Percentiles rank a stretch among this genome's conserved stretches.
These are phyloP conservation scores for Grosmannia serpens DNA, from an alignment of 2,329 filamentous ascomycete species.

Conservation along the genomic window DNA sequence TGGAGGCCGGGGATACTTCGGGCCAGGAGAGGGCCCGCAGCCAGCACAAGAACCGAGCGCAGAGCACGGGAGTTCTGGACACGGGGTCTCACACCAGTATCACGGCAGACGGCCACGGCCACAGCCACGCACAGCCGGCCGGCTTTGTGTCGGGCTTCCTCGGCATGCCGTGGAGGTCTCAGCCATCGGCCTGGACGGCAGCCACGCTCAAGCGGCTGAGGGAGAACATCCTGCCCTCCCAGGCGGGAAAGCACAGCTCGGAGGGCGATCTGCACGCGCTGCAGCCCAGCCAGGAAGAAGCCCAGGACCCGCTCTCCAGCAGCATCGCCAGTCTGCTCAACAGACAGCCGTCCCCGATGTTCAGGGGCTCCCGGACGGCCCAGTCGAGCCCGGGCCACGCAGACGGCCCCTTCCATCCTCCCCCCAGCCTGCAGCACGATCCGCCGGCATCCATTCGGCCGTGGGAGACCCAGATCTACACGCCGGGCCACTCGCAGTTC, in stretches of 20 bases:
- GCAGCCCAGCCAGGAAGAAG: not conserved
- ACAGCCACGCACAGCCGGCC: too few species aligned
- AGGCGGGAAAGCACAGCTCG: not conserved
- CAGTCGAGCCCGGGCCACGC: constrained; percentile 19
- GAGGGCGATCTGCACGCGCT: not conserved
- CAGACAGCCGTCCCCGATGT: constrained; percentile 11
- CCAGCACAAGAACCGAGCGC: not conserved
- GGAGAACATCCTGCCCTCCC: constrained; percentile 13
- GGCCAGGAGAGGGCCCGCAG: too few species aligned
- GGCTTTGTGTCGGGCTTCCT: constrained; percentile 17
- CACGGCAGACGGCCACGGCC: too few species aligned
- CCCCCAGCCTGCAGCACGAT: constrained; percentile 3
- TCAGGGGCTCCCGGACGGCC: constrained; percentile 19
- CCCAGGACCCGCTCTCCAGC: not conserved
- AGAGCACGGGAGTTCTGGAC: constrained; percentile 11
- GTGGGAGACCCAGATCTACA: constrained; percentile 17
- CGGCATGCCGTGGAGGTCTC: constrained; percentile 14
- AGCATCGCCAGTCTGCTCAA: constrained; percentile 9
- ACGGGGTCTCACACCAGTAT: constrained; percentile 19
- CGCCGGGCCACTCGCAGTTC: constrained; percentile 13
- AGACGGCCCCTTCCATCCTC: constrained; percentile 17
- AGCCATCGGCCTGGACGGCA: constrained; percentile 22
- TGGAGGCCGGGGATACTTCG: too few species aligned
- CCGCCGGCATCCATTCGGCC: constrained; percentile 11
- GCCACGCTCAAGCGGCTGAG: constrained; percentile 19